Conservation (phyloP, 345 rosid species). For the Citrus maxima region DNA sequence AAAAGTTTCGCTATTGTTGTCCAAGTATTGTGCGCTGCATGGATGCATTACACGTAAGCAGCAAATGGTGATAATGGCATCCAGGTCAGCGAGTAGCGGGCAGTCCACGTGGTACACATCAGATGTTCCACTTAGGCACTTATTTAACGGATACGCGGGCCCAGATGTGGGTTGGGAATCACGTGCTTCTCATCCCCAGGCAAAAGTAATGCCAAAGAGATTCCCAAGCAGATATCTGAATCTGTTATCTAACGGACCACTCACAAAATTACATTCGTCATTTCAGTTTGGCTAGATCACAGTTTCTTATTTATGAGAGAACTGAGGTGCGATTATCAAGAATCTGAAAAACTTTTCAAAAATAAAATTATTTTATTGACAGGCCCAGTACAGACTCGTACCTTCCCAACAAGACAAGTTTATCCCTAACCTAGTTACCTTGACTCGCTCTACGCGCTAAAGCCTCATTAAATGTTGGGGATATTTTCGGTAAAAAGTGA, state of each 20-base stretch:
- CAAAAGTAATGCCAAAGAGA: not conserved
- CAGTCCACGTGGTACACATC: not conserved
- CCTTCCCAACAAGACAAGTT: not conserved
- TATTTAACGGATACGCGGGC: not conserved
- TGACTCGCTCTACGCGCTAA: not conserved
- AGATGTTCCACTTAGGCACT: not conserved
- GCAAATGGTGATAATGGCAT: not conserved
- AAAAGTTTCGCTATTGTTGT: no score
- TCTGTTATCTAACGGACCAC: not conserved
- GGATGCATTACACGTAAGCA: not conserved
- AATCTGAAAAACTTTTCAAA: not conserved
- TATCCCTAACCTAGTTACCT: not conserved
- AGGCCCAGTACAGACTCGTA: constrained; percentile 12
- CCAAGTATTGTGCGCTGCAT: not conserved
- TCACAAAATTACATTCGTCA: not conserved
- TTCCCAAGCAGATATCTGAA: not conserved
- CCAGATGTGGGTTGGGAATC: constrained; percentile 4
- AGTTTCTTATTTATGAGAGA: not conserved
- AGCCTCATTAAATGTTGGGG: not conserved
- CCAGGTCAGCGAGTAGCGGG: not conserved
- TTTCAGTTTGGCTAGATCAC: not conserved
- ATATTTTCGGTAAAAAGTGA: not conserved
- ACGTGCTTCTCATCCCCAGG: constrained; percentile 15
- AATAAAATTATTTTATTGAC: not conserved
- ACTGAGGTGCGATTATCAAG: not conserved